These are phyloP conservation scores for Dactylellina sp. DNA, from an alignment of 2,329 filamentous ascomycete species.

Conservation along the genomic window DNA sequence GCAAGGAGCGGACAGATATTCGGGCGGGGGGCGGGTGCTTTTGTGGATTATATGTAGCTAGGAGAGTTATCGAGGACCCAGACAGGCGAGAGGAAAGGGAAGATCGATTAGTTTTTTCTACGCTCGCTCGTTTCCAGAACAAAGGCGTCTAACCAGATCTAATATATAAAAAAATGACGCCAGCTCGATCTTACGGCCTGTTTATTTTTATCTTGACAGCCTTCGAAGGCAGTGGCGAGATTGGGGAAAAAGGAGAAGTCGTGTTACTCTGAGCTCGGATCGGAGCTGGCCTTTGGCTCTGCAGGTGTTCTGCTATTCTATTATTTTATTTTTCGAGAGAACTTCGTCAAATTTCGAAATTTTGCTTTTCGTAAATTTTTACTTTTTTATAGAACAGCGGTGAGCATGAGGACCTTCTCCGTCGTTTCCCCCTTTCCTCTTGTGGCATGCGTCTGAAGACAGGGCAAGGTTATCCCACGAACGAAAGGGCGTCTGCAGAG, in stretches of 20 bases:
- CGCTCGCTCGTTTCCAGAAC: conserved; percentile 6
- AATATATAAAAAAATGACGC: conserved; percentile 53
- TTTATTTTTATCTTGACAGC: conserved; percentile 9
- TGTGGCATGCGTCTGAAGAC: conserved; percentile 40
- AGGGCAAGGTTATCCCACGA: conserved; percentile 25
- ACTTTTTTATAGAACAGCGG: conserved; percentile 46
- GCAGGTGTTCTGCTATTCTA: neutral
- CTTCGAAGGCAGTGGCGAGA: conserved; percentile 18
- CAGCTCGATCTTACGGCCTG: conserved; percentile 20
- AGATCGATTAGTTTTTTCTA: conserved; percentile 16
- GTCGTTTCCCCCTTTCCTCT: conserved; percentile 30
- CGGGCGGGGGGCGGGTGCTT: conserved; percentile 42
- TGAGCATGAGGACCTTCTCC: conserved; percentile 33
- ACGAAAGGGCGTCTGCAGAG: conserved; percentile 38
- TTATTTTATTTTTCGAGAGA: no score
- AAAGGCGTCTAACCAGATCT: conserved; percentile 39
- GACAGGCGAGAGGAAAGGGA: neutral
- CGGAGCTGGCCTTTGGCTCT: conserved; percentile 37
- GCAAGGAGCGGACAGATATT: conserved; percentile 40
- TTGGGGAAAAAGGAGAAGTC: conserved; percentile 33
- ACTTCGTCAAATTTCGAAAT: no score
- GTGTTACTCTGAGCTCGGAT: conserved; percentile 38
- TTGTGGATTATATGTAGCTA: conserved; percentile 38
- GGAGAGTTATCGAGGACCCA: neutral
- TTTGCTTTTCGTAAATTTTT: conserved; percentile 29